Base-by-base conservation (phyloP, 176 grass and related monocot species). In the Leersia perrieri region DNA sequence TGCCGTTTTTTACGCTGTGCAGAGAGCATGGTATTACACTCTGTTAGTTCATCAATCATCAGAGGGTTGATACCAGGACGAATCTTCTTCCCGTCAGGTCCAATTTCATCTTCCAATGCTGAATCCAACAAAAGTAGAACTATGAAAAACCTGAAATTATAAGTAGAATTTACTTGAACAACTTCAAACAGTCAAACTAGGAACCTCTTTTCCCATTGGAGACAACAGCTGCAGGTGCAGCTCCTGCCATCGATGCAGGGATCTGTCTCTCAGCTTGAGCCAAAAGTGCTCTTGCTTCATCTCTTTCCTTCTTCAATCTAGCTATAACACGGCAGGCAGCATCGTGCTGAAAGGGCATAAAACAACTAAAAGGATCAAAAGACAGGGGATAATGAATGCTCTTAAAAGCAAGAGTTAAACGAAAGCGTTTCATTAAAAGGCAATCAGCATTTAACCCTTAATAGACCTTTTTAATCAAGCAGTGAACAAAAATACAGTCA, bases 271-370 rank as follows among this genome's bases (percentile, higher is more conserved):
- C 97, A 39, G 93, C 97, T 83, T 90, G 87, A 88, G 93, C 74
- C 85, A 99, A 86, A 84, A 96, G 91, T 76, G 73, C 83, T 94
- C 97, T 96, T 38, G 93, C 89, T 44, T 96, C 97, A 83, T 99
- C 97, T 38, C 97, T 93, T 91, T 99, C 97, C 87, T 99, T 99
- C 89, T 99, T 99, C 76, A 99, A 82, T 89, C 97, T 96, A 72
- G 97, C 97, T 90, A 99, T 99, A 61, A 99, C 97, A 88, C 97
- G 91, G 80, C 93, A 95, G 45, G 97, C 97, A 68, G 97, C 97
- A 86, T 99, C 97, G 85, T 99, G 97, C 97, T 99, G 88, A 28
- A 88, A 68, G 74, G 69, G 35, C 14, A 73, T 63, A 85, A 47
- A 47, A 9, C 29, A 68, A 36, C 16, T 82, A 44, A 80, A 77